phyloP scores from a whole-genome alignment of 108 stramenopile species.

The Cyclotella kingstonii region DNA sequence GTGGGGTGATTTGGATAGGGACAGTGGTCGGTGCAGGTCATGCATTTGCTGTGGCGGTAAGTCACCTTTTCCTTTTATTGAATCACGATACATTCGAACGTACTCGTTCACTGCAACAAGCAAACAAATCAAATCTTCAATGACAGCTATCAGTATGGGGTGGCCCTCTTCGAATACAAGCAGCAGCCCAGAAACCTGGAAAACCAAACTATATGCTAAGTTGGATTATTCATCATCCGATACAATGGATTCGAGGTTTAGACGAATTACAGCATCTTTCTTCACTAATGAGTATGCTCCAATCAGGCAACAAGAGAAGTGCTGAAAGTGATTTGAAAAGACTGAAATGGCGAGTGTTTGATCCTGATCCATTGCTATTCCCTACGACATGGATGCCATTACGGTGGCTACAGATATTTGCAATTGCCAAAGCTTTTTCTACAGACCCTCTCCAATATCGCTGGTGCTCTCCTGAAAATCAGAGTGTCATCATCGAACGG shows the following conservation, averaged over 20 bases:
- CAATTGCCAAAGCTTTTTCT: conserved; percentile 44
- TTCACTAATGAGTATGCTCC: background rate
- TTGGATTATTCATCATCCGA: conserved; percentile 39
- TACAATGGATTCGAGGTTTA: conserved; percentile 55
- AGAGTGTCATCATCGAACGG: conserved; percentile 19
- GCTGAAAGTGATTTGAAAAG: background rate
- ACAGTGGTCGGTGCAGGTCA: conserved; percentile 56
- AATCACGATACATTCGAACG: too few species aligned
- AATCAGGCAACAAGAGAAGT: conserved; percentile 1
- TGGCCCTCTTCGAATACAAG: conserved; percentile 56
- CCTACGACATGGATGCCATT: conserved; percentile 73
- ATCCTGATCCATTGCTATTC: conserved; percentile 61
- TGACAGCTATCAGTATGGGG: conserved; percentile 49
- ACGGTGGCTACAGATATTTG: conserved; percentile 44
- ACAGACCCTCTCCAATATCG: conserved; percentile 40
- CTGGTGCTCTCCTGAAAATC: conserved; percentile 33
- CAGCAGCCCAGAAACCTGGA: conserved; percentile 31
- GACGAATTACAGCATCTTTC: conserved; percentile 54
- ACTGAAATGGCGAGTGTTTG: conserved; percentile 23
- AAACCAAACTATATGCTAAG: conserved; percentile 25
- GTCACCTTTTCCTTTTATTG: background rate
- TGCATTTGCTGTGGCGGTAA: conserved; percentile 44
- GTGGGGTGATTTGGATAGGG: conserved; percentile 63
- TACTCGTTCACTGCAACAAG: too few species aligned
- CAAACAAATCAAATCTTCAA: too few species aligned